Evolutionary conservation across 495 filamentous ascomycete species (phyloP).

Genomic region (Aspergillus hancockii): DNA sequence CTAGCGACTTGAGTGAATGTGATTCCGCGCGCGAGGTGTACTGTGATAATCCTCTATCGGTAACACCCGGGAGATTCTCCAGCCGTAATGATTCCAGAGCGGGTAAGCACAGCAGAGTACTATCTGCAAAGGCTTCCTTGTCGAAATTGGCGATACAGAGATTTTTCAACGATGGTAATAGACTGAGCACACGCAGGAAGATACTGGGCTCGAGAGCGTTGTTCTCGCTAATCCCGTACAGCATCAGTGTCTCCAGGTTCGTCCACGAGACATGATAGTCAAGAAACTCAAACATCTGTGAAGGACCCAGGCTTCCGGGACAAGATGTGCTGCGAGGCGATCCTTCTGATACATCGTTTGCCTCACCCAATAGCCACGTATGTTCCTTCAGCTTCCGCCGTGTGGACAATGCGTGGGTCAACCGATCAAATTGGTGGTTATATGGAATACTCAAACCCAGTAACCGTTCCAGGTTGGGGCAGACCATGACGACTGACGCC

Average conservation of each 20-base stretch:
- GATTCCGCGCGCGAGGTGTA: constrained; percentile 64
- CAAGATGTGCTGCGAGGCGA: constrained; percentile 46
- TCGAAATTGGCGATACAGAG: constrained; percentile 76
- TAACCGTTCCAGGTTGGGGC: constrained; percentile 78
- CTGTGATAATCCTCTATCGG: constrained; percentile 71
- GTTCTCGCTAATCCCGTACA: constrained; percentile 61
- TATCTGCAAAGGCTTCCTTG: constrained; percentile 70
- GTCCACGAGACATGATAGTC: constrained; percentile 71
- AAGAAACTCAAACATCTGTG: constrained; percentile 68
- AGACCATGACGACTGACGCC: constrained; percentile 81
- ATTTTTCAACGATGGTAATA: constrained; percentile 68
- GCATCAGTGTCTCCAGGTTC: constrained; percentile 69
- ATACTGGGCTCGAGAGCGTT: constrained; percentile 65
- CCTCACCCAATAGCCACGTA: constrained; percentile 70
- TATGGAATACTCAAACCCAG: constrained; percentile 71
- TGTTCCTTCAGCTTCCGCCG: constrained; percentile 73
- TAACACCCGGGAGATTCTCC: constrained; percentile 74
- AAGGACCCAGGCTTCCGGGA: constrained; percentile 57
- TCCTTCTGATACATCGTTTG: constrained; percentile 42
- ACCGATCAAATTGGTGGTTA: constrained; percentile 69
- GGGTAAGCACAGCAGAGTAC: constrained; percentile 68
- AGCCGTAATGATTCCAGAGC: constrained; percentile 72
- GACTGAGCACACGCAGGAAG: constrained; percentile 67
- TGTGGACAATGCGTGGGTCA: constrained; percentile 79
- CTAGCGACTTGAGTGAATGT: constrained; percentile 57